Base-by-base conservation (phyloP, 2,329 filamentous ascomycete genomes). In the Alternaria tenuissima region DNA sequence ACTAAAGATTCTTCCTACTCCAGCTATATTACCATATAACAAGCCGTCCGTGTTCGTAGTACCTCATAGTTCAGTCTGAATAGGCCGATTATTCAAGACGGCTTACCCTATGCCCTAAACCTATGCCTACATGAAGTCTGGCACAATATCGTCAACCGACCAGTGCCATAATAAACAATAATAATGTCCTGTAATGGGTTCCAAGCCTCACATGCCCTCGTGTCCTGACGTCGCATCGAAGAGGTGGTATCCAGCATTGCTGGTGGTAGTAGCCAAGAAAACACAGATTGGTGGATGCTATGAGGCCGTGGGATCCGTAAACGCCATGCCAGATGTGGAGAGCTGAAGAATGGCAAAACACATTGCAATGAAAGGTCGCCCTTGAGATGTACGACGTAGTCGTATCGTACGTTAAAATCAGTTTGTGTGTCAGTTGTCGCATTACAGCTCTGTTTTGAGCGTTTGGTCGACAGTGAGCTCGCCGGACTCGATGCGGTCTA, bases 401-500 rank as follows among this genome's bases (percentile, higher is more conserved):
- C 12, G 28, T 22, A 22, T 57, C 52, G 38, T 48, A 44, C 26
- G 30, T n/a, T 48, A n/a, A 14, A 52, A 52, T 63, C 12, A 22
- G 22, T 36, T n/a, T 42, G 38, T 38, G 30, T 18, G 26, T 26
- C 14, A 41, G 8, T 32, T 26, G 24, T 34, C 7, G 24, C 28
- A 59, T 67, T 72, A 77, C 26, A 77, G 66, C 41, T 78, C 76
- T 41, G 61, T 72, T 41, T 71, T 72, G 38, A 77, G 67, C 6
- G 69, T 69, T 58, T 75, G 70, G 16, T 77, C 76, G 28, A 73
- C 71, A 3, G 70, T 76, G 49, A 79, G 62, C 57, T 80, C 77
- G 46, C 78, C 77, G 34, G 70, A 75, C 57, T 79, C 78, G 44
- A 80, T 80, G 46, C 76, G 76, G 46, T 80, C 78, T 44, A 80